A percentile compares a stretch with the other conserved stretches of the same genome.
phyloP scores from a whole-genome alignment of 352 stramenopile genomes.

The Poterioochromonas sp. region DNA sequence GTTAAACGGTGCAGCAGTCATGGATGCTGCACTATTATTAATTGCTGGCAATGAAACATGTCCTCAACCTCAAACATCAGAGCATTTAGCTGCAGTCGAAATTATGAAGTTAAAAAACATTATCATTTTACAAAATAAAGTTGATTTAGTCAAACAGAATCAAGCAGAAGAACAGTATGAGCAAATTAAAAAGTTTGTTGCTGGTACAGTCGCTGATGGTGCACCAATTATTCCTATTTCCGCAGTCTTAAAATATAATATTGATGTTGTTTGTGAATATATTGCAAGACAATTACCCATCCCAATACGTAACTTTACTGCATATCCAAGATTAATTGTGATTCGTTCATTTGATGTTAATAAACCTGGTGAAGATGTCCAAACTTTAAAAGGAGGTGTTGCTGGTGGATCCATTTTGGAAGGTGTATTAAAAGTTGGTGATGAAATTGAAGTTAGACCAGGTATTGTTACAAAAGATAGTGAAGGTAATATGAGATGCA shows the following conservation, averaged over 20 bases:
- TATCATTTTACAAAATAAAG: conserved; percentile 99
- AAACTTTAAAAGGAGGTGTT: conserved; percentile 86
- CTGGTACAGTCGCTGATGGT: conserved; percentile 82
- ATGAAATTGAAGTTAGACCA: conserved; percentile 98
- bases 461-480: conserved; percentile 98
- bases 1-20: conserved; percentile 99
- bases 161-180: conserved; percentile 93
- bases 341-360: conserved; percentile 99
- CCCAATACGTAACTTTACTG: conserved; percentile 94
- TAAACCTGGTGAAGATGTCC: conserved; percentile 96
- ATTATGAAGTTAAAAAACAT: conserved; percentile 99
- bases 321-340: conserved; percentile 93
- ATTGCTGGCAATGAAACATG: conserved; percentile 96
- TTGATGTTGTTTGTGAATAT: conserved; percentile 99
- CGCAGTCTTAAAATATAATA: conserved; percentile 99
- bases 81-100: conserved; percentile 98
- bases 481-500: conserved; percentile 70
- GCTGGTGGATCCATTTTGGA: conserved; percentile 77
- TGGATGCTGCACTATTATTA: conserved; percentile 97
- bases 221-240: conserved; percentile 98
- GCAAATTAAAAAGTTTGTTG: conserved; percentile 71
- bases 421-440: conserved; percentile 88
- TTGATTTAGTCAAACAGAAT: conserved; percentile 99
- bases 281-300: conserved; percentile 97
- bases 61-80: conserved; percentile 97